Percentiles rank a stretch among this genome's conserved stretches.
These are phyloP conservation scores for Posidonia oceanica DNA, from an alignment of 116 monocot species.

Conservation along the genomic window DNA sequence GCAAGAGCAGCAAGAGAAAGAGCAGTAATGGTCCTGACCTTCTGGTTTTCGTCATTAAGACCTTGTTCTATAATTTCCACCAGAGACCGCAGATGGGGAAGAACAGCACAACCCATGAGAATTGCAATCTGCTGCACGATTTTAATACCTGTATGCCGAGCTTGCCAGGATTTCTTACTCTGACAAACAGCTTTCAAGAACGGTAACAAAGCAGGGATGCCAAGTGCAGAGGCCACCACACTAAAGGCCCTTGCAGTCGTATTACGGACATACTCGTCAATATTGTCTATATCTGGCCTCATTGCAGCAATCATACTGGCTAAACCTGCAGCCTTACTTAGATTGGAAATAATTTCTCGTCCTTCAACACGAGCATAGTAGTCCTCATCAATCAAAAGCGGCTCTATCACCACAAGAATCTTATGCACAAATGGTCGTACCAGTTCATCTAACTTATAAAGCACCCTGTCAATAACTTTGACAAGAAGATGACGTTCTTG, in stretches of 20 bases:
- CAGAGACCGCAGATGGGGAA: slow-evolving; percentile 79
- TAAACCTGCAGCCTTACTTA: slow-evolving; percentile 87
- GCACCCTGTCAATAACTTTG: slow-evolving; percentile 83
- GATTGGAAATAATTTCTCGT: slow-evolving; percentile 89
- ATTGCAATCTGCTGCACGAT: slow-evolving; percentile 92
- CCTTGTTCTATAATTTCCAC: slow-evolving; percentile 92
- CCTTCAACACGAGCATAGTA: slow-evolving; percentile 97
- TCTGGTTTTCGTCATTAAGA: slow-evolving; percentile 81
- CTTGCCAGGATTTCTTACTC: slow-evolving; percentile 97
- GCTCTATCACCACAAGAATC: slow-evolving; percentile 90
- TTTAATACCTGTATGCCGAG: slow-evolving; percentile 86
- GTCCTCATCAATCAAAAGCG: slow-evolving; percentile 85
- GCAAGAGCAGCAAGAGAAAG: slow-evolving; percentile 87
- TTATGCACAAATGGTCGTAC: slow-evolving; percentile 89
- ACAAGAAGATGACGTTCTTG: slow-evolving; percentile 87
- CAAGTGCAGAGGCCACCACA: slow-evolving; percentile 90
- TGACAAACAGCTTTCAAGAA: slow-evolving; percentile 94
- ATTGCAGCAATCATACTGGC: slow-evolving; percentile 93
- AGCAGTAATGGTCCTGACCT: slow-evolving; percentile 89
- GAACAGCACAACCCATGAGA: slow-evolving; percentile 94
- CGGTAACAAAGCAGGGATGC: slow-evolving; percentile 81
- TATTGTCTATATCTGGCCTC: slow-evolving; percentile 96
- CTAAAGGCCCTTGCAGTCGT: slow-evolving; percentile 92
- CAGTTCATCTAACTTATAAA: slow-evolving; percentile 86
- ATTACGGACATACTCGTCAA: slow-evolving; percentile 91